Conservation (phyloP, 2,329 filamentous ascomycete genomes). For the Pseudogymnoascus sp. region DNA sequence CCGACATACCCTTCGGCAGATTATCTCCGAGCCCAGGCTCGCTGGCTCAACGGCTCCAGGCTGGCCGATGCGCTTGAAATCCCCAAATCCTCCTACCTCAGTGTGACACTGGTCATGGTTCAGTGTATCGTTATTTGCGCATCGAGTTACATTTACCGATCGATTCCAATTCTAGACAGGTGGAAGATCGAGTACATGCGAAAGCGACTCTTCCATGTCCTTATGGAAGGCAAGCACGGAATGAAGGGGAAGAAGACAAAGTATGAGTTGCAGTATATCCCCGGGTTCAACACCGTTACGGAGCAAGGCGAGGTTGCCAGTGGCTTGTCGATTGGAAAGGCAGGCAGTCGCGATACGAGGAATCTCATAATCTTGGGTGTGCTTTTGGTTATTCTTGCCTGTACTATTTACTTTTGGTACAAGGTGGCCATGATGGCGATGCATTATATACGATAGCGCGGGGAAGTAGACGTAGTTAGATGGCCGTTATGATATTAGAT, state of each 20-base stretch:
- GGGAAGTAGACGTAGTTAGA: background rate
- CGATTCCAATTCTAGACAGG: slow-evolving; percentile 35
- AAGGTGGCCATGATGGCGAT: background rate
- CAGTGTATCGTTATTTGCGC: slow-evolving; percentile 47
- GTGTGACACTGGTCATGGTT: slow-evolving; percentile 12
- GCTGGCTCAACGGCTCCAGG: slow-evolving; percentile 58
- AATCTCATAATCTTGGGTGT: background rate
- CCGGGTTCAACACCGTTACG: background rate
- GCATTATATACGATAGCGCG: background rate
- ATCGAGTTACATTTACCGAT: slow-evolving; percentile 34
- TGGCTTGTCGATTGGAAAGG: background rate
- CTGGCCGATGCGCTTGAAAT: slow-evolving; percentile 48
- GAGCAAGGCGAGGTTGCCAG: background rate
- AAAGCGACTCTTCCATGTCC: background rate
- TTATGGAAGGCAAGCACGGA: background rate
- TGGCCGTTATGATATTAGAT: background rate
- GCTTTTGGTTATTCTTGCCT: background rate
- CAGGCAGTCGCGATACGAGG: background rate
- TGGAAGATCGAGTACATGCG: slow-evolving; percentile 36
- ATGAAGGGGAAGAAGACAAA: background rate
- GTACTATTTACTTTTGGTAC: background rate
- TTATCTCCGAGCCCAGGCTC: slow-evolving; percentile 60
- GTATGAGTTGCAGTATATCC: background rate
- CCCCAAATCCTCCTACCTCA: slow-evolving; percentile 27
- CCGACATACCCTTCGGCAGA: slow-evolving; percentile 52